These are phyloP conservation scores for Psilocybe sp. DNA, from an alignment of 768 basidiomycete genomes.

Conservation along the genomic window DNA sequence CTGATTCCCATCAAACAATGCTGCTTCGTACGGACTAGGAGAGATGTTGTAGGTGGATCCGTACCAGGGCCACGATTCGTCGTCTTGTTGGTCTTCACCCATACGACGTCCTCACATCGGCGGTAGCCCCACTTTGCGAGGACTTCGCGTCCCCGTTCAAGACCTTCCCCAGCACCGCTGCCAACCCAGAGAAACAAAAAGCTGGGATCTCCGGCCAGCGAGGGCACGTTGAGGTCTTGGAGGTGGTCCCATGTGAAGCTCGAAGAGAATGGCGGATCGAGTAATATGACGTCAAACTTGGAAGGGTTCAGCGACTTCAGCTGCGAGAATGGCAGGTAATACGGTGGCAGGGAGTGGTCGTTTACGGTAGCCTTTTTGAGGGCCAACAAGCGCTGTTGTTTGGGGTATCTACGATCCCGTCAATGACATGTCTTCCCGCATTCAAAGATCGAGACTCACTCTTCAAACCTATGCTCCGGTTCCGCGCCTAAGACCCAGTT, in stretches of 20 bases:
- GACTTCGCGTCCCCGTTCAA: constrained; percentile 89
- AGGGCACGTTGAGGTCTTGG: constrained; percentile 76
- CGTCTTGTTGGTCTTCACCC: constrained; percentile 88
- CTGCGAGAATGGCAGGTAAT: constrained; percentile 63
- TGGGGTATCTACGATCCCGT: constrained; percentile 72
- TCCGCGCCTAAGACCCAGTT: constrained; percentile 90
- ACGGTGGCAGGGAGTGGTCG: constrained; percentile 65
- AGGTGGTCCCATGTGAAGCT: constrained; percentile 85
- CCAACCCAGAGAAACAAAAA: constrained; percentile 98
- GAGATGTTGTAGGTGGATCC: constrained; percentile 80
- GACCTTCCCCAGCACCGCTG: constrained; percentile 81
- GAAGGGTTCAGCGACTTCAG: constrained; percentile 53
- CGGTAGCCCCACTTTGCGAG: constrained; percentile 94
- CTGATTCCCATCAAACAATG: constrained; percentile 97
- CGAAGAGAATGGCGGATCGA: constrained; percentile 88
- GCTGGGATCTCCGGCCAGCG: constrained; percentile 84
- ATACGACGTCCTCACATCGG: constrained; percentile 96
- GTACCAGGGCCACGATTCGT: constrained; percentile 76
- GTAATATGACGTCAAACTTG: constrained; percentile 89
- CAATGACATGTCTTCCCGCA: background rate
- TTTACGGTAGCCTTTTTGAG: constrained; percentile 82
- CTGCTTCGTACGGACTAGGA: constrained; percentile 89
- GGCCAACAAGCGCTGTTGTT: constrained; percentile 79
- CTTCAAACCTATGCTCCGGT: constrained; percentile 86
- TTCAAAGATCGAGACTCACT: constrained; percentile 54